phyloP scores from a whole-genome alignment of 225 moss, liverwort and hornwort genomes.

The Pseudoscleropodium purum region DNA sequence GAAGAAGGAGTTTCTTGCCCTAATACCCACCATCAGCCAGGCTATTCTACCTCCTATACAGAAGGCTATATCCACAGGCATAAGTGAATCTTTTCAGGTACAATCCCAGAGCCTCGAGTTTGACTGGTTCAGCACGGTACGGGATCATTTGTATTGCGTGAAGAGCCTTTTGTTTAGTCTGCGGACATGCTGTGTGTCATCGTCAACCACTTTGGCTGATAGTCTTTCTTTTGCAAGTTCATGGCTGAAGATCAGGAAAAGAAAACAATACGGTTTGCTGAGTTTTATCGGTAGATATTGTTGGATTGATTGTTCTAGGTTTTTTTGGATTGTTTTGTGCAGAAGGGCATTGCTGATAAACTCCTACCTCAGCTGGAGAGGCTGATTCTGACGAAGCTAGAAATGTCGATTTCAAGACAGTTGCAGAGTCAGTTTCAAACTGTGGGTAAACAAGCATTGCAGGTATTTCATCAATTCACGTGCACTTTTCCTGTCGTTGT shows the following conservation, averaged over 20 bases:
- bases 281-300: background rate
- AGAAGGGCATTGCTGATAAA: constrained; percentile 94
- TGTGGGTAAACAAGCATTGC: constrained; percentile 73
- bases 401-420: constrained; percentile 65
- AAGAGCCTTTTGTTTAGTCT: background rate
- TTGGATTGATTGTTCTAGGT: background rate
- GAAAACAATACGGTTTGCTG: background rate
- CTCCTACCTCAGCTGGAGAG: constrained; percentile 80
- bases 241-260: background rate
- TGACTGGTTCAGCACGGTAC: background rate
- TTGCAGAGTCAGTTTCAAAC: constrained; percentile 77
- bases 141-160: background rate
- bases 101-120: background rate
- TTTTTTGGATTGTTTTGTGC: constrained; percentile 12
- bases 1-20: constrained; percentile 41
- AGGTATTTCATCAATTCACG: constrained; percentile 42
- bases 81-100: constrained; percentile 50
- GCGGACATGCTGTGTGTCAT: background rate
- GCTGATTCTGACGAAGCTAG: constrained; percentile 57
- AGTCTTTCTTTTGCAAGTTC: background rate
- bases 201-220: background rate
- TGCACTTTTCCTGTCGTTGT: background rate
- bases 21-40: constrained; percentile 51
- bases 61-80: constrained; percentile 39
- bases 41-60: constrained; percentile 53